A percentile compares a stretch with the other conserved stretches of the same genome.
phyloP scores from a whole-genome alignment of 2,329 filamentous ascomycete species.

The Fusarium brevicatenulatum region DNA sequence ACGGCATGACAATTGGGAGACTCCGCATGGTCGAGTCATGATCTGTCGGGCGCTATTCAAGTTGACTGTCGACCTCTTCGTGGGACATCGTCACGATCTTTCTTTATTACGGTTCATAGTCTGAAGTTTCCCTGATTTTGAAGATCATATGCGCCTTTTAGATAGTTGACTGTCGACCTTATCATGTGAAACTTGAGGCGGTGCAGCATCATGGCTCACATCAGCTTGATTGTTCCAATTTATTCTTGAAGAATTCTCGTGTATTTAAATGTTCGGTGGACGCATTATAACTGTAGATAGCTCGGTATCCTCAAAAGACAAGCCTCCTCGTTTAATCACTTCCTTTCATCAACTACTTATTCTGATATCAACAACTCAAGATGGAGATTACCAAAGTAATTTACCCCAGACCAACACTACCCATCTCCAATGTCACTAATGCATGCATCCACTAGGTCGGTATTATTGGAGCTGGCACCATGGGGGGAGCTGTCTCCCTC shows the following conservation, averaged over 20 bases:
- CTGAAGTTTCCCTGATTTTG: background rate
- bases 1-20: background rate
- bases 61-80: conserved; percentile 15
- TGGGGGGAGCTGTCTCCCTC: conserved; percentile 13
- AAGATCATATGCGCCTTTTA: background rate
- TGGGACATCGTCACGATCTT: background rate
- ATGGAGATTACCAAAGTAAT: conserved; percentile 19
- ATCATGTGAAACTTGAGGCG: background rate
- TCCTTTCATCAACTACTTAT: background rate
- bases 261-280: background rate
- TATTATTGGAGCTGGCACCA: conserved; percentile 21
- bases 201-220: background rate
- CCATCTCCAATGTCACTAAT: background rate
- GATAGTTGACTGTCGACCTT: conserved; percentile 17
- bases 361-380: background rate
- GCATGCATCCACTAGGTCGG: background rate
- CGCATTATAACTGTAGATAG: background rate
- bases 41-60: background rate
- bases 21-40: background rate
- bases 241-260: background rate
- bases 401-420: background rate
- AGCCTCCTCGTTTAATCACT: background rate
- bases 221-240: background rate
- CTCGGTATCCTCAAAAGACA: background rate
- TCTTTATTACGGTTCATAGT: background rate